Base-by-base conservation (phyloP, 1,284 basidiomycete genomes). In the Flammula alnicola region DNA sequence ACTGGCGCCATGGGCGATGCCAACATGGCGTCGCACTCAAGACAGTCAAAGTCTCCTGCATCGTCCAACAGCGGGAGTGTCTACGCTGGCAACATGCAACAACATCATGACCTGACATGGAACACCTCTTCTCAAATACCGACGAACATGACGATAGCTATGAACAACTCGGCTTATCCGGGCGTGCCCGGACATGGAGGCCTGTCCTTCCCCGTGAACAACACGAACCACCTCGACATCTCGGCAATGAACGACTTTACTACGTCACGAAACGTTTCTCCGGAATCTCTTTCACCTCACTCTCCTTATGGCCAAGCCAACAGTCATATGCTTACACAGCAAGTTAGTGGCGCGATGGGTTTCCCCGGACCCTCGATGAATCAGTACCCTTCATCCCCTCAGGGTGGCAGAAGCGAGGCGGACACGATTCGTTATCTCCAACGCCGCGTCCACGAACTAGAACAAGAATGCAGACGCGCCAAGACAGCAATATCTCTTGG, bases 1-100 rank as follows among this genome's bases (percentile, higher is more conserved):
- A 79, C 77, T 14, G 82, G 82, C 49, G 83, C 84, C 19, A 79
- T 87, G 65, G 82, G 80, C 44, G 79, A 82, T 48, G 61, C 76
- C 4, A 72, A 71, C 55, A 66, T 78, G 44, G 69, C 64, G n/a
- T n/a, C n/a, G 11, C 52, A 58, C 36, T 61, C 62, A 30, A 52
- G 63, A 52, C 51, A 55, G 26, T 65, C 66, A 44, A 49, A 57
- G 64, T 75, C 60, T 61, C 61, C 67, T 26, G 51, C 59, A 2
- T 54, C 58, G 32, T 51, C 50, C 31, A 43, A 52, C 47, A 55
- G 51, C 47, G 55, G 57, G 39, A 33, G 51, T 45, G 47, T 36
- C 37, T 63, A 53, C 46, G 42, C 43, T 57, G 60, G 64, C 51
- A 50, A 46, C 52, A 47, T 49, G 43, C 53, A 47, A 16, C 47